Percentiles rank a stretch among this genome's conserved stretches.
Evolutionary conservation across 2,329 filamentous ascomycete species (phyloP).

Genomic region (Aquanectria penicillioides): DNA sequence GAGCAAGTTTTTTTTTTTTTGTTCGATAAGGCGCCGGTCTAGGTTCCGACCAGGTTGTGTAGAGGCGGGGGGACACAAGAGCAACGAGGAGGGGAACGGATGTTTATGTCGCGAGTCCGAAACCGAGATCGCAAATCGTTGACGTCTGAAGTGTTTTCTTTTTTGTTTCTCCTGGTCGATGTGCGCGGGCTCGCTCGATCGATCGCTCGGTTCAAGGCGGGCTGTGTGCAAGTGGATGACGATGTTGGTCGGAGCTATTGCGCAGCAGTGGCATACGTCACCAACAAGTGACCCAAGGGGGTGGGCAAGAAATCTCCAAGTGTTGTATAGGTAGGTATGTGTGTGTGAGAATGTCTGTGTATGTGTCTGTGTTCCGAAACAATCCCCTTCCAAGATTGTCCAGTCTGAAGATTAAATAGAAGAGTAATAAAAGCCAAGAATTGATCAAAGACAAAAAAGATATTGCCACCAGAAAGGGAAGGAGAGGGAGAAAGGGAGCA

Average conservation of each 20-base stretch:
- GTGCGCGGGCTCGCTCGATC: conserved; percentile 11
- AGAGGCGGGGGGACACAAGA: background rate
- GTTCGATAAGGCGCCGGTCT: conserved; percentile 35
- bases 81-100: no score
- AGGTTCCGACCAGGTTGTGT: conserved; percentile 33
- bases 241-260: conserved; percentile 30
- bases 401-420: no score
- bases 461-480: conserved; percentile 16
- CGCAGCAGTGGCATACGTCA: conserved; percentile 38
- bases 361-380: no score
- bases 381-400: no score
- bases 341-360: no score
- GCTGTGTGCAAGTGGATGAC: conserved; percentile 19
- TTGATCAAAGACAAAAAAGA: conserved; percentile 24
- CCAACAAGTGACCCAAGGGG: conserved; percentile 27
- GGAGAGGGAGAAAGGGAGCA: conserved; percentile 3
- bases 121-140: no score
- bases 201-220: background rate
- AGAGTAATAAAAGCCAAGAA: no score
- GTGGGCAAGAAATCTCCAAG: conserved; percentile 40
- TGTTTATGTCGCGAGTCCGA: no score
- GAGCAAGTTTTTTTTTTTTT: conserved; percentile 40
- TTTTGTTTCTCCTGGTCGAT: background rate
- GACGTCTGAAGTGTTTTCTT: no score
- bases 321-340: no score